Evolutionary conservation across 768 basidiomycete genomes (phyloP), one percentile per base, ranked within the genome.

Genomic region (Pleurotus citrinopileatus): DNA sequence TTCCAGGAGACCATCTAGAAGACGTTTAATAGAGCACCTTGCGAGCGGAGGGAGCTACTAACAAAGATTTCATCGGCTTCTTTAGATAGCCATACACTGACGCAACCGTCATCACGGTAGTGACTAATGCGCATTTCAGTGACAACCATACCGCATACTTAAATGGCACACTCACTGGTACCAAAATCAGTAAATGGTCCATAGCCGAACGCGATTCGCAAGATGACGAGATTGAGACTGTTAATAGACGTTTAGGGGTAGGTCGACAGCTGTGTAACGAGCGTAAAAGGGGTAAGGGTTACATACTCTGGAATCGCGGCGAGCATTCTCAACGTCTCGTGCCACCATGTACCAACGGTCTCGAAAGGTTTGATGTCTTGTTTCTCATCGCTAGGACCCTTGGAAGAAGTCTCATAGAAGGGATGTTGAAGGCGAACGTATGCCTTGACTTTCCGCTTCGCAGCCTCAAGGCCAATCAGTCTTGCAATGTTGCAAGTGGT

Each of bases 1-100:
- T 87, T 26, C 90, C 88, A 4, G 89, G 89, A 7, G 86, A 81
- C 87, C 89, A 90, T 65, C 90, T 91, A 58, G 1, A 28, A 50
- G 43, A 70, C 29, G 63, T 29, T 55, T 47, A 51, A 55, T 20
- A 44, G 36, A 34, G 34, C 22, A 36, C 12, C 53, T 25, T 52
- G 12, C 44, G 38, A 42, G 20, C n/a, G 29, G 17, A 44, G 9
- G 22, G 27, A 19, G 37, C 61, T 28, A 56, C 85, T 59, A 61
- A 92, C 89, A 93, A 75, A 8, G 84, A 87, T 66, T 89, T 91
- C 85, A 94, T 89, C 1, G 90, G 89, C 60, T 89, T 85, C 64
- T 90, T 82, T 67, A 90, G 73, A 64, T 89, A 83, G 4, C 89
- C 89, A 66, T 94, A 94, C 25, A 93, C 84, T 10, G 88, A 80